Base-by-base conservation (phyloP, 495 filamentous ascomycete species). In the Penicillium egyptiacum region DNA sequence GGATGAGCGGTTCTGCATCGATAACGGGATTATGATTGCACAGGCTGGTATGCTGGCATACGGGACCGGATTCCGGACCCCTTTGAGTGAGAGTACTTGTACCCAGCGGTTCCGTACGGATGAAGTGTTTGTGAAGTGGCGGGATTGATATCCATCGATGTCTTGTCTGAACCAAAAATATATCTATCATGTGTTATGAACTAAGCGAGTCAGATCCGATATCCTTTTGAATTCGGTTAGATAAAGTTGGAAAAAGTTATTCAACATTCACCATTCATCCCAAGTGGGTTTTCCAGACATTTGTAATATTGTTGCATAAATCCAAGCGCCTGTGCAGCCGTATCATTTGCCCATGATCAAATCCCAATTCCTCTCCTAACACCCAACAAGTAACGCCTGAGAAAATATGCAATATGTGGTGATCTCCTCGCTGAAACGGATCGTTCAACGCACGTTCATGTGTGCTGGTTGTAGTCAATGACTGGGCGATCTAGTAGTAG, bases 11-110 rank as follows among this genome's bases (percentile, higher is more conserved):
- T 98, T 96, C 73, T 98, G 94, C 66, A 98, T 98, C 60, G 95
- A 98, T 75, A 98, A 98, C 67, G 95, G 94, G 42, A 97, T 98
- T 56, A 98, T 98, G 94, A 98, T 98, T 76, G 94, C 94, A 12
- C 94, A 98, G 75, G 94, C 94, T 10, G 94, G 94, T 25, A 73
- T 98, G 63, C 67, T 96, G 59, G 91, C 91, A 8, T 96, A 87
- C 65, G 75, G 82, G 71, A 89, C 84, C 0, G 94, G 94, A 6
- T 88, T 91, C 67, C 75, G 70, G 47, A 96, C 90, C 16, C 75
- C 79, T 3, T 64, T 98, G 12, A 86, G 88, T 62, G 92, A 96
- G 14, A 89, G 88, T 57, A 90, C 88, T 12, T 95, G 88, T 73
- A 98, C 95, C 19, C 95, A 98, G 71, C 81, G 94, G 51, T 98